These are phyloP conservation scores for Platanthera guangdongensis DNA, from an alignment of 106 monocot genomes.

Conservation along the genomic window DNA sequence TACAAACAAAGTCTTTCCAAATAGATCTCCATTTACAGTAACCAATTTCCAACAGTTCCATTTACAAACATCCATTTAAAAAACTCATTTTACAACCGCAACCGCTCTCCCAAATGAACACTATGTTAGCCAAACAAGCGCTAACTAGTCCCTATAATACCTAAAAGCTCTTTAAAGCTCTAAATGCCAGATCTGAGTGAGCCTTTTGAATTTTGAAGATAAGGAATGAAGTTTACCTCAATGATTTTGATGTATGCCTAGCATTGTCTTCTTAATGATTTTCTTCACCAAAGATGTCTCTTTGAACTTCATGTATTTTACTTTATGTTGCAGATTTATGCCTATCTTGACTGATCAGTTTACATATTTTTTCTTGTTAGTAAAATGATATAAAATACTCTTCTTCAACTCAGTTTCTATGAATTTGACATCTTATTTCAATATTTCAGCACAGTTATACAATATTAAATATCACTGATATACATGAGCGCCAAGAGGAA, in stretches of 20 bases:
- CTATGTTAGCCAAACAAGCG: not conserved
- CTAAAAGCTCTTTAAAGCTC: not conserved
- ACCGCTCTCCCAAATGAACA: not conserved
- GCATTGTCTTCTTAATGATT: not conserved
- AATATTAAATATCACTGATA: constrained; percentile 49
- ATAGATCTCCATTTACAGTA: no score
- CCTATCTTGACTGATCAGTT: not conserved
- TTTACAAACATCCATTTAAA: no score
- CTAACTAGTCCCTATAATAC: not conserved
- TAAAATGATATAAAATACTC: not conserved
- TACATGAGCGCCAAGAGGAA: constrained; percentile 42
- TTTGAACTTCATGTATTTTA: not conserved
- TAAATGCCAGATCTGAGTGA: not conserved
- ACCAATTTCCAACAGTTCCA: no score
- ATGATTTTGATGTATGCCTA: not conserved
- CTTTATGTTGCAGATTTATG: not conserved
- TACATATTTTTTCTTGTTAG: not conserved
- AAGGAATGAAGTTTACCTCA: not conserved
- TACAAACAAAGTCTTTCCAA: not conserved
- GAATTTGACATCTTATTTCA: constrained; percentile 3
- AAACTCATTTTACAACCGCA: not conserved
- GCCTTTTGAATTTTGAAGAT: not conserved
- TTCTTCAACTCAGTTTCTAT: not conserved
- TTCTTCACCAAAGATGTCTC: not conserved
- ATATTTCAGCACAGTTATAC: constrained; percentile 59